Evolutionary conservation across 148 eudicot species (phyloP), one percentile per base, ranked within the genome.

Genomic region (Fagopyrum homotropicum): DNA sequence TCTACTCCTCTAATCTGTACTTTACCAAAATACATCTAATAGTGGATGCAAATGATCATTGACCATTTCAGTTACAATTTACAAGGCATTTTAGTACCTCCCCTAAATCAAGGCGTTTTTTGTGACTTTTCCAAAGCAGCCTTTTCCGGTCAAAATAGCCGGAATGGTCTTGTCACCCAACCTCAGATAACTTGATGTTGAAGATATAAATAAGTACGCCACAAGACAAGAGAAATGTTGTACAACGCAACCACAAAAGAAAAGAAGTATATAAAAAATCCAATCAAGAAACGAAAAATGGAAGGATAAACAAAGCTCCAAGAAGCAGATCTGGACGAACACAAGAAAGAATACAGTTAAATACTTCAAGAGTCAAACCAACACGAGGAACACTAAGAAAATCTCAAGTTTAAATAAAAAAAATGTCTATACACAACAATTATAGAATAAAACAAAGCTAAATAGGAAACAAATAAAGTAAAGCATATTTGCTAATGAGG

Each of bases 51-150:
- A 43, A 44, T 16, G 11, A 22, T 57, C 7, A 14, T 22, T 22
- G 26, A 22, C 26, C 26, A 22, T 29, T 17, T 57, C 11, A 57
- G 30, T 19, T 6, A 57, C 68, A 9, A 11, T 3, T 11, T 19
- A 6, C 43, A 12, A 43, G 26, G 15, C 9, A 75, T n/a, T n/a
- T n/a, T 0, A 51, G 7, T 75, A 75, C 77, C 77, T 75, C 72
- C 57, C 77, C 77, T 19, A 71, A 60, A 30, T 60, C 44, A 75
- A 75, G 77, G 43, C 77, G 22, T 61, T 72, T 72, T 63, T 75
- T 75, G 71, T 75, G n/a, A 75, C 91, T 73, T 73, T 84, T 5
- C 91, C 91, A 52, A 87, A 84, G 43, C 86, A 86, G 19, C 90
- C 90, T 84, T 87, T 88, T 50, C 90, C 88, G 48, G 63, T 63